These are phyloP conservation scores for Diutina ranongensis DNA, from an alignment of 1,139 yeast genomes.

Conservation along the genomic window DNA sequence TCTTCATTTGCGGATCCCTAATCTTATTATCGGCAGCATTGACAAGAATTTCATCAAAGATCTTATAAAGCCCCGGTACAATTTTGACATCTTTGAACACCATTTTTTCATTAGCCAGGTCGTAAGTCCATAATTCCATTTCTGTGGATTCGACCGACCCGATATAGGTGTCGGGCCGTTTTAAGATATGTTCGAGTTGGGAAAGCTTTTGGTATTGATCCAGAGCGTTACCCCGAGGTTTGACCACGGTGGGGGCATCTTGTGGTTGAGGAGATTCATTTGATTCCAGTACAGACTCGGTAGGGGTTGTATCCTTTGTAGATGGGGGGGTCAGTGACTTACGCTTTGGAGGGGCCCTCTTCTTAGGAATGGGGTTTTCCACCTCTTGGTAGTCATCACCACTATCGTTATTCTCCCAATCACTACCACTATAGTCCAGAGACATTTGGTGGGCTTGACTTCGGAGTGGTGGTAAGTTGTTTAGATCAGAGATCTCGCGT, in stretches of 20 bases:
- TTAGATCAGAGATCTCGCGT: background rate
- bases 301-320: background rate
- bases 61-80: conserved; percentile 93
- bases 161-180: conserved; percentile 95
- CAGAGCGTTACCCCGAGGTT: background rate
- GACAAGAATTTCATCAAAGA: conserved; percentile 93
- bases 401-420: background rate
- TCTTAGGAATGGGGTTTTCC: background rate
- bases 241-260: background rate
- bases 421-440: conserved; percentile 2
- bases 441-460: background rate
- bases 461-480: background rate
- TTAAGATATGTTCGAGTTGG: conserved; percentile 89
- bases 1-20: conserved; percentile 84
- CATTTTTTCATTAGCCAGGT: conserved; percentile 63
- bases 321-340: background rate
- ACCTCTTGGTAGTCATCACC: background rate
- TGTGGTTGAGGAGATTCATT: background rate
- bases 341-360: background rate
- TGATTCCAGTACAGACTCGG: background rate
- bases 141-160: conserved; percentile 86
- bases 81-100: conserved; percentile 57
- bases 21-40: conserved; percentile 98
- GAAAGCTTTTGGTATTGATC: conserved; percentile 80
- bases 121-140: conserved; percentile 78